phyloP scores from a whole-genome alignment of 2,329 filamentous ascomycete species.

The Pseudopyricularia cyperi region DNA sequence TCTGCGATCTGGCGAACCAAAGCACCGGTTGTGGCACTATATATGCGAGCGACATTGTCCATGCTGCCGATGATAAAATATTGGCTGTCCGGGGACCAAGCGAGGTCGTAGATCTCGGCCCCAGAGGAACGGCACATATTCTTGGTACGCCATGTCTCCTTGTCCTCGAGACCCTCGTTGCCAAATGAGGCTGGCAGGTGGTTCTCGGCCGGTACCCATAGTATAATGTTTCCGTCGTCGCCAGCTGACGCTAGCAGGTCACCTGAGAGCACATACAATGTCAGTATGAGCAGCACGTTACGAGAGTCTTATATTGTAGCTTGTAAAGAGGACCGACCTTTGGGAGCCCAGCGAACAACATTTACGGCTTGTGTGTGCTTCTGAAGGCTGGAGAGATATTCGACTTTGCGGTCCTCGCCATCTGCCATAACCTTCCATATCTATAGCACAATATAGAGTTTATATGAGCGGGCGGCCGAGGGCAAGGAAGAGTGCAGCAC shows the following conservation, averaged over 20 bases:
- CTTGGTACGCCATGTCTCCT: conserved; percentile 92
- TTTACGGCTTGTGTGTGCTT: conserved; percentile 98
- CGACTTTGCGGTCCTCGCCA: conserved; percentile 77
- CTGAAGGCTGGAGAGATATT: conserved; percentile 79
- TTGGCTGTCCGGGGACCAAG: conserved; percentile 93
- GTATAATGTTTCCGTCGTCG: conserved; percentile 91
- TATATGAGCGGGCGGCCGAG: neutral
- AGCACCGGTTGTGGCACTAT: conserved; percentile 70
- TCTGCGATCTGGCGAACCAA: conserved; percentile 88
- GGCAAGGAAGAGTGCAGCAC: neutral
- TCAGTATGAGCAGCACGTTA: neutral
- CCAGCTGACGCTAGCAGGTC: conserved; percentile 90
- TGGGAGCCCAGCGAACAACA: conserved; percentile 89
- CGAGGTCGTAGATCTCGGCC: conserved; percentile 94
- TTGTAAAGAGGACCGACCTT: conserved; percentile 43
- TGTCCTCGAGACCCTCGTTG: conserved; percentile 78
- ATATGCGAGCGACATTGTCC: conserved; percentile 96
- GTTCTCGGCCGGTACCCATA: conserved; percentile 84
- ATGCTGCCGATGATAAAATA: conserved; percentile 99
- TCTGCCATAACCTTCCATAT: conserved; percentile 83
- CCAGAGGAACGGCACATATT: conserved; percentile 95
- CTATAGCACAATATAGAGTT: conserved; percentile 24
- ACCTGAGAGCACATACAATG: conserved; percentile 34
- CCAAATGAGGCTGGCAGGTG: conserved; percentile 54
- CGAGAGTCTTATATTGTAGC: neutral